A percentile compares a stretch with the other conserved stretches of the same genome.
These are phyloP conservation scores for Arthrocladium fulminans DNA, from an alignment of 2,329 filamentous ascomycete species.

Conservation along the genomic window DNA sequence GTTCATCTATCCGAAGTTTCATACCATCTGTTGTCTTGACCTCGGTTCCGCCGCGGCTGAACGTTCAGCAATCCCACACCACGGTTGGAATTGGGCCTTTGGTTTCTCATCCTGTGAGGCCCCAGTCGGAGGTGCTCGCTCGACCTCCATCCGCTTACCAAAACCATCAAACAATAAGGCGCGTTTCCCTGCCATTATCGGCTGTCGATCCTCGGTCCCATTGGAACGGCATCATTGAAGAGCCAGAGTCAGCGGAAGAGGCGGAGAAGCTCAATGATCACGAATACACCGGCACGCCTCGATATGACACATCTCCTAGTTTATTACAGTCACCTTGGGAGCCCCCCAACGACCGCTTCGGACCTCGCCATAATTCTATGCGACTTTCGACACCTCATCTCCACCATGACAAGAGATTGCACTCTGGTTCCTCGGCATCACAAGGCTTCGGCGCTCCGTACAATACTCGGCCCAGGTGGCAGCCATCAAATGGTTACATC, in stretches of 20 bases:
- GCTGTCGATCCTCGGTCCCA: constrained; percentile 36
- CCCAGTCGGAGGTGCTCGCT: constrained; percentile 11
- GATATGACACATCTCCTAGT: not conserved
- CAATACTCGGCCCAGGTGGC: constrained; percentile 36
- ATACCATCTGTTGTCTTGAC: constrained; percentile 12
- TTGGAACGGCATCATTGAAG: constrained; percentile 30
- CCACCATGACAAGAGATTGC: constrained; percentile 51
- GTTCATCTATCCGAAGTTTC: constrained; percentile 11
- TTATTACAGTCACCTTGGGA: not conserved
- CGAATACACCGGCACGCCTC: not conserved
- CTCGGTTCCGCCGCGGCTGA: constrained; percentile 14
- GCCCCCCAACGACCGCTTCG: not conserved
- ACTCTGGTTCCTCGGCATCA: constrained; percentile 18
- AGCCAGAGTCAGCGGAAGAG: constrained; percentile 11
- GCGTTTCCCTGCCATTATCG: constrained; percentile 25
- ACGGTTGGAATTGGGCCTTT: constrained; percentile 20
- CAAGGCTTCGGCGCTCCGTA: constrained; percentile 22
- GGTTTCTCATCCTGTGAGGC: constrained; percentile 20
- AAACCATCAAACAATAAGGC: constrained; percentile 9
- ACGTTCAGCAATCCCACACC: constrained; percentile 20
- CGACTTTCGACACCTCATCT: constrained; percentile 57
- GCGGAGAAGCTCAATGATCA: not conserved
- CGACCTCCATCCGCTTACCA: constrained; percentile 3
- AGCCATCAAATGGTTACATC: constrained; percentile 53
- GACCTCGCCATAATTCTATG: constrained; percentile 1